Evolutionary conservation across 2,329 filamentous ascomycete species (phyloP).

Genomic region (Plectosphaerella sp.): DNA sequence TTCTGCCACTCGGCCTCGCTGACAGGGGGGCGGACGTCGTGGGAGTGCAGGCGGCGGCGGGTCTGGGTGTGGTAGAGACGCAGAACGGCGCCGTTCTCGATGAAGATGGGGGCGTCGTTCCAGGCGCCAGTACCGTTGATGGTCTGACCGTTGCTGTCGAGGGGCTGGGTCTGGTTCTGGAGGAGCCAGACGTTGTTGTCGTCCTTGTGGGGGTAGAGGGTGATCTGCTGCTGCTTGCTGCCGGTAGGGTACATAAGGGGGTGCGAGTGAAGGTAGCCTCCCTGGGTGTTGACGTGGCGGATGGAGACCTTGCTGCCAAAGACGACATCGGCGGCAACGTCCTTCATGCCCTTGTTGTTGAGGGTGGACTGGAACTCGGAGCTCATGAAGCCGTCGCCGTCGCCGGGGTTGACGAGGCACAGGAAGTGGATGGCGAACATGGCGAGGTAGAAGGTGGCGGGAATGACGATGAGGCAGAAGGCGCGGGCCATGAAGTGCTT

Average conservation of each 20-base stretch:
- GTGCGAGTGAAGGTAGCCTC: conserved; percentile 95
- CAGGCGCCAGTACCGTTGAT: conserved; percentile 81
- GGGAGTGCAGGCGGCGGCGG: conserved; percentile 87
- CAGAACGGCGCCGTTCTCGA: conserved; percentile 77
- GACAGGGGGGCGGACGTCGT: conserved; percentile 84
- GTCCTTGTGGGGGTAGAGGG: conserved; percentile 97
- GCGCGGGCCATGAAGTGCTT: conserved; percentile 91
- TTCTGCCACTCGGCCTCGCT: conserved; percentile 92
- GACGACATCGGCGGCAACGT: conserved; percentile 86
- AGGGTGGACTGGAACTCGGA: conserved; percentile 97
- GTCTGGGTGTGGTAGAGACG: conserved; percentile 81
- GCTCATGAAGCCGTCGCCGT: conserved; percentile 99
- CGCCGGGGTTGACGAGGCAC: conserved; percentile 88
- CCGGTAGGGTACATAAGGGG: conserved; percentile 95
- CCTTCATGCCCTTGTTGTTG: conserved; percentile 94
- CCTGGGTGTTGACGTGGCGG: conserved; percentile 94
- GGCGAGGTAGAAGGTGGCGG: conserved; percentile 83
- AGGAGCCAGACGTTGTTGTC: conserved; percentile 94
- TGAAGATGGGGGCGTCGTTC: conserved; percentile 67
- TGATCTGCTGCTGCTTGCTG: conserved; percentile 98
- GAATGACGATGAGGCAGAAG: conserved; percentile 90
- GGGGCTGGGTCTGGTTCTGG: conserved; percentile 93
- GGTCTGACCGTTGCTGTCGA: conserved; percentile 68
- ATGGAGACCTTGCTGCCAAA: conserved; percentile 83
- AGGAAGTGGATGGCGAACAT: conserved; percentile 98